A percentile compares a stretch with the other conserved stretches of the same genome.
phyloP scores from a whole-genome alignment of 1,139 yeast genomes.

The Suhomyces chickasaworum region DNA sequence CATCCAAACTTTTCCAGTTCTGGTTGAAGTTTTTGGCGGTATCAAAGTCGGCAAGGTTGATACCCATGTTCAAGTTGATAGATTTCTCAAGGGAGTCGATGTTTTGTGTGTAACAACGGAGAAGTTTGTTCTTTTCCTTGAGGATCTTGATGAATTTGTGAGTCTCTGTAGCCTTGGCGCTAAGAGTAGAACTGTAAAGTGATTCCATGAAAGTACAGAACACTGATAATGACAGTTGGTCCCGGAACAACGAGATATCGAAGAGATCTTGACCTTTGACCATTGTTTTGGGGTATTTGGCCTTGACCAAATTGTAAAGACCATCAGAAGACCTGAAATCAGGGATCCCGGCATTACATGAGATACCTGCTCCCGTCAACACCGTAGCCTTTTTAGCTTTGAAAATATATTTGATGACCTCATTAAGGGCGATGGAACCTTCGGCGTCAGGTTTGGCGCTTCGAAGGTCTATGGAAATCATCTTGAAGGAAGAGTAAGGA shows the following conservation, averaged over 20 bases:
- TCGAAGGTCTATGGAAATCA: slow-evolving; percentile 39
- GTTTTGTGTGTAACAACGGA: slow-evolving; percentile 84
- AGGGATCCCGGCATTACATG: slow-evolving; percentile 96
- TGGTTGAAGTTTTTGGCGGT: slow-evolving; percentile 33
- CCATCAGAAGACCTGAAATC: slow-evolving; percentile 89
- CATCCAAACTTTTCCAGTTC: slow-evolving; percentile 67
- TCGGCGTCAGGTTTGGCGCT: slow-evolving; percentile 29
- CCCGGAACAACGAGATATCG: slow-evolving; percentile 78
- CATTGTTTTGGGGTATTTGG: slow-evolving; percentile 59
- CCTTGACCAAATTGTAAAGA: slow-evolving; percentile 71
- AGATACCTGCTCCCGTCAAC: slow-evolving; percentile 93
- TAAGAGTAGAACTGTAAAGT: slow-evolving; percentile 60
- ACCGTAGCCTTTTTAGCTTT: slow-evolving; percentile 56
- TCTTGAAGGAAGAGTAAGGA: slow-evolving; percentile 5
- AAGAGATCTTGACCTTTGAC: slow-evolving; percentile 87
- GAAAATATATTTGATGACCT: slow-evolving; percentile 44
- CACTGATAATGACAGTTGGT: slow-evolving; percentile 58
- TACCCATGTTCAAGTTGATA: slow-evolving; percentile 48
- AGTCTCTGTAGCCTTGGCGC: slow-evolving; percentile 80
- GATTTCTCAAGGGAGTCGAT: slow-evolving; percentile 53
- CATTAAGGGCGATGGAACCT: slow-evolving; percentile 37
- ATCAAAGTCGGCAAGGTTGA: slow-evolving; percentile 35
- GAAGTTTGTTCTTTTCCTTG: slow-evolving; percentile 64
- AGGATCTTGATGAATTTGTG: slow-evolving; percentile 73
- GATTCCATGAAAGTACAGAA: slow-evolving; percentile 85